These are phyloP conservation scores for Ampelomyces quisqualis DNA, from an alignment of 2,329 filamentous ascomycete genomes.

Conservation along the genomic window DNA sequence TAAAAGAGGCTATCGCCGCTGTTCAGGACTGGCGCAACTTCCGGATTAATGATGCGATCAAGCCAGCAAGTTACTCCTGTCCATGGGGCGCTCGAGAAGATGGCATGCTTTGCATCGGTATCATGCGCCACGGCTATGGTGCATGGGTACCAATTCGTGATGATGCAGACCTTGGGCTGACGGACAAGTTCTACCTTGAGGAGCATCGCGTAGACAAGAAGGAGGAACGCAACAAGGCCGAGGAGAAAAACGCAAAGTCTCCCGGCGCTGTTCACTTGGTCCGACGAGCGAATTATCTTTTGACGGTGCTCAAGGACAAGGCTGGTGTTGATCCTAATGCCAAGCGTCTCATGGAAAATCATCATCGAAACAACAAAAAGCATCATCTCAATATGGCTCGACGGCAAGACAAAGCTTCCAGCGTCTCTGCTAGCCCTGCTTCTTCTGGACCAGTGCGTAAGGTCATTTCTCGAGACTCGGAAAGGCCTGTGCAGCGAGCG, in stretches of 20 bases:
- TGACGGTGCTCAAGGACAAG: constrained; percentile 92
- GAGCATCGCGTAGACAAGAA: constrained; percentile 99
- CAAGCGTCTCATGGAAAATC: constrained; percentile 82
- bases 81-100: constrained; percentile 92
- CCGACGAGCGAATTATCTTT: constrained; percentile 87
- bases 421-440: constrained; percentile 70
- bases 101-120: constrained; percentile 93
- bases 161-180: constrained; percentile 79
- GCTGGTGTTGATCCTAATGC: constrained; percentile 69
- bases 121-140: constrained; percentile 90
- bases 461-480: constrained; percentile 38
- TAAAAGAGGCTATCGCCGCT: constrained; percentile 70
- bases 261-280: constrained; percentile 97
- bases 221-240: constrained; percentile 78
- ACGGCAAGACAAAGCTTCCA: constrained; percentile 56
- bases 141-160: constrained; percentile 95
- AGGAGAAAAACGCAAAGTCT: constrained; percentile 74
- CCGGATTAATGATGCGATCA: constrained; percentile 86
- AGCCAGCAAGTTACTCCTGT: constrained; percentile 87
- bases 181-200: constrained; percentile 92
- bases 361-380: constrained; percentile 94
- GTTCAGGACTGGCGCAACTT: constrained; percentile 73
- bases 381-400: constrained; percentile 58
- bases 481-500: constrained; percentile 40
- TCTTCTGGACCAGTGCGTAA: constrained; percentile 50